A percentile compares a stretch with the other conserved stretches of the same genome.
phyloP scores from a whole-genome alignment of 768 basidiomycete species.

The Infundibulicybe gibba region DNA sequence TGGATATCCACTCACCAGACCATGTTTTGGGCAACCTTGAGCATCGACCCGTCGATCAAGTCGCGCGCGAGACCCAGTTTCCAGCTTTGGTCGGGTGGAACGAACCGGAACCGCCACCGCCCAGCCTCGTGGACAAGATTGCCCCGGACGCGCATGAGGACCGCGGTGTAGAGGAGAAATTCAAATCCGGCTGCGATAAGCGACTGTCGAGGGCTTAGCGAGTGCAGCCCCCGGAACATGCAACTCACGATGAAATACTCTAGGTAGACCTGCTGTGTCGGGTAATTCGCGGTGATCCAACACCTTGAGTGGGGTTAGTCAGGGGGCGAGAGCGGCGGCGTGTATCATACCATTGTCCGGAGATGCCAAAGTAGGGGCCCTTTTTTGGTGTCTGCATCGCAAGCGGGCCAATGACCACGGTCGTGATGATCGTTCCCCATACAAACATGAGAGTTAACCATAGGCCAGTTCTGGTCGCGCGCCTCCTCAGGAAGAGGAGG shows the following conservation, averaged over 20 bases:
- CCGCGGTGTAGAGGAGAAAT: constrained; percentile 16
- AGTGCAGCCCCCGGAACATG: neutral
- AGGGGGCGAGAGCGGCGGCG: neutral
- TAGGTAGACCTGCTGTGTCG: constrained; percentile 29
- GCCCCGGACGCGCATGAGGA: constrained; percentile 23
- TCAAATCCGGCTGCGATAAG: constrained; percentile 19
- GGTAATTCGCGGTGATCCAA: constrained; percentile 41
- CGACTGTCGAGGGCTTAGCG: constrained; percentile 11
- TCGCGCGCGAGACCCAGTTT: constrained; percentile 16
- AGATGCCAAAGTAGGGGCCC: constrained; percentile 42
- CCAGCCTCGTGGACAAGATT: constrained; percentile 14
- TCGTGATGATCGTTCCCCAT: constrained; percentile 29
- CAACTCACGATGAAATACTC: constrained; percentile 42
- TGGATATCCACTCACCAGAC: constrained; percentile 15
- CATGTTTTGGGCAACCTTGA: constrained; percentile 16
- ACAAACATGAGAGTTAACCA: constrained; percentile 24
- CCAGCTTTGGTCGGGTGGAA: constrained; percentile 15
- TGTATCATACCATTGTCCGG: constrained; percentile 34
- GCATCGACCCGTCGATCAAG: constrained; percentile 17
- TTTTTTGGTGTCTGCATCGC: constrained; percentile 24
- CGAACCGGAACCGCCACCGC: constrained; percentile 15
- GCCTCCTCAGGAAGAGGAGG: constrained; percentile 36
- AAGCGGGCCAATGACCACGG: constrained; percentile 33
- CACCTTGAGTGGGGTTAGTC: constrained; percentile 16
- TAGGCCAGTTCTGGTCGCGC: constrained; percentile 13